Evolutionary conservation across 495 filamentous ascomycete species (phyloP).

Genomic region (Penicillium robsamsonii): DNA sequence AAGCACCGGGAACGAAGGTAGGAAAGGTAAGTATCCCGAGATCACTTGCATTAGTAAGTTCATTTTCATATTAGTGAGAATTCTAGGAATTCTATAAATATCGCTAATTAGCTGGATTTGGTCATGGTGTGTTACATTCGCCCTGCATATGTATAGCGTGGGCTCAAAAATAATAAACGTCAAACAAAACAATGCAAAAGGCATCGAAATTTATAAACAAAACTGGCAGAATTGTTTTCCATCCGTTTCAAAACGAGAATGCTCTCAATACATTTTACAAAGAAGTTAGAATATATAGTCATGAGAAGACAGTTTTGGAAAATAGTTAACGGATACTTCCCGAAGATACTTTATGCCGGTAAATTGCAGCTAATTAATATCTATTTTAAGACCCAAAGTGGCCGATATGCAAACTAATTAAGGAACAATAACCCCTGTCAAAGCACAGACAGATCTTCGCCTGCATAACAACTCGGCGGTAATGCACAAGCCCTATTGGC

Average conservation of each 20-base stretch:
- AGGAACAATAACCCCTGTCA: slow-evolving; percentile 17
- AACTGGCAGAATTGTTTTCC: neutral
- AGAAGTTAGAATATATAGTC: neutral
- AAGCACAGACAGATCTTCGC: slow-evolving; percentile 13
- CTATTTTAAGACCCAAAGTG: slow-evolving; percentile 24
- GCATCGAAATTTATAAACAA: neutral
- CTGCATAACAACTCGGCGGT: slow-evolving; percentile 23
- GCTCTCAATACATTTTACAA: neutral
- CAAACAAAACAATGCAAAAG: neutral
- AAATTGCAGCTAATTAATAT: slow-evolving; percentile 24
- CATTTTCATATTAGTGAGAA: neutral
- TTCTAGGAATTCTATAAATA: slow-evolving; percentile 2
- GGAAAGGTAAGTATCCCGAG: neutral
- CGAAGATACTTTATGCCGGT: neutral
- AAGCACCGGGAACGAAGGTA: too few relatives aligned
- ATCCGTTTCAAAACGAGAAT: neutral
- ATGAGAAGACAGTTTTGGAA: neutral
- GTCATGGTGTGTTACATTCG: neutral
- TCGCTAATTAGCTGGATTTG: slow-evolving; percentile 2
- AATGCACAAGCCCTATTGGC: slow-evolving; percentile 21
- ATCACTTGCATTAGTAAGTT: neutral
- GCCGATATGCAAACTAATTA: slow-evolving; percentile 23
- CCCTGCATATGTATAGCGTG: neutral
- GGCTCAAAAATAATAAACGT: neutral
- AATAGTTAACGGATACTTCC: neutral